phyloP scores from a whole-genome alignment of 2,329 filamentous ascomycete genomes.

The Fusarium pseudocircinatum region DNA sequence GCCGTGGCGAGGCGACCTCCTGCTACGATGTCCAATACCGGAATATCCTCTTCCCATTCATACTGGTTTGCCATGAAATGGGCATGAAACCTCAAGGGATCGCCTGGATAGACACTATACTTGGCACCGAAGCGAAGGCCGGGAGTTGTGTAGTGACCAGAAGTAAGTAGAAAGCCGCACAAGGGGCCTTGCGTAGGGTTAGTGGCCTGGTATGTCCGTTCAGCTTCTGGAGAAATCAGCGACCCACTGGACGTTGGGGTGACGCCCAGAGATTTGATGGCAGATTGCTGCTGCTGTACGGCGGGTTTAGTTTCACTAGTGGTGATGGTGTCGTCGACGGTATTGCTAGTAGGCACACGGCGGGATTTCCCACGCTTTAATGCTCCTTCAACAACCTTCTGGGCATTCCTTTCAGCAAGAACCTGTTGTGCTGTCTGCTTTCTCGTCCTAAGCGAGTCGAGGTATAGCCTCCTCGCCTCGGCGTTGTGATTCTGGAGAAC shows the following conservation, averaged over 20 bases:
- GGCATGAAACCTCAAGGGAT: constrained; percentile 93
- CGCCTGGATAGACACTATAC: constrained; percentile 94
- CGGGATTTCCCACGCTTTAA: constrained; percentile 28
- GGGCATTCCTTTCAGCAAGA: constrained; percentile 52
- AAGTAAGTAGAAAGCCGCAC: constrained; percentile 80
- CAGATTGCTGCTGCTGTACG: constrained; percentile 17
- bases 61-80: constrained; percentile 90
- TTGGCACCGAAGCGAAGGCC: constrained; percentile 94
- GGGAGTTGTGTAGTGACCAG: constrained; percentile 88
- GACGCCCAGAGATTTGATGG: constrained; percentile 42
- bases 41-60: constrained; percentile 88
- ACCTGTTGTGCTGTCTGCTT: constrained; percentile 54
- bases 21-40: constrained; percentile 84
- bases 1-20: constrained; percentile 90
- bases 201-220: constrained; percentile 13
- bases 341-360: not conserved
- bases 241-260: constrained; percentile 51
- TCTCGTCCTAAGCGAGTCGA: constrained; percentile 63
- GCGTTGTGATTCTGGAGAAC: constrained; percentile 67
- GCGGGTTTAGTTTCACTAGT: constrained; percentile 32
- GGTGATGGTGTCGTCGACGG: constrained; percentile 27
- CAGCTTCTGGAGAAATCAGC: constrained; percentile 39
- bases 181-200: constrained; percentile 61
- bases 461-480: constrained; percentile 69
- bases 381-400: constrained; percentile 46